These are phyloP conservation scores for Leccinellum rugosiceps DNA, from an alignment of 768 basidiomycete species.

Conservation along the genomic window DNA sequence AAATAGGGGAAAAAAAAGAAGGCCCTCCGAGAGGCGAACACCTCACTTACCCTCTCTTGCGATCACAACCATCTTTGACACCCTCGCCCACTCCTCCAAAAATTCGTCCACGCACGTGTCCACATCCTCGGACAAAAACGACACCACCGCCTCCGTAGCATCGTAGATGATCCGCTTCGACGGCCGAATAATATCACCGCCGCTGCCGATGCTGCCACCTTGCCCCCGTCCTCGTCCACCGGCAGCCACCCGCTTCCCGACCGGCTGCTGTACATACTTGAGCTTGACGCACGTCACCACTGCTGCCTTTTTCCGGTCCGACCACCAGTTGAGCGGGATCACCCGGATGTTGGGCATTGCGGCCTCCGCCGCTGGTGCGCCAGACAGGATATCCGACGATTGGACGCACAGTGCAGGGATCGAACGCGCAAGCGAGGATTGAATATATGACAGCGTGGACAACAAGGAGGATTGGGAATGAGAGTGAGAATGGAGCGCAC, in stretches of 20 bases:
- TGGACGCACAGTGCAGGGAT: slow-evolving; percentile 84
- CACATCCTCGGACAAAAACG: slow-evolving; percentile 83
- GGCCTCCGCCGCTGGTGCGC: slow-evolving; percentile 84
- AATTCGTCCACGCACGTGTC: slow-evolving; percentile 89
- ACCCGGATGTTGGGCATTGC: slow-evolving; percentile 92
- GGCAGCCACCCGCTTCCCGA: slow-evolving; percentile 63
- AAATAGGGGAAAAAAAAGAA: neutral
- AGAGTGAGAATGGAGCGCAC: slow-evolving; percentile 23
- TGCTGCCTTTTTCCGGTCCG: slow-evolving; percentile 62
- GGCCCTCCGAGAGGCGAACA: neutral
- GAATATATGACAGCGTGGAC: slow-evolving; percentile 51
- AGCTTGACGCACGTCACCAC: slow-evolving; percentile 90
- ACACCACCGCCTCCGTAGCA: slow-evolving; percentile 82
- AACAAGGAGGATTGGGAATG: slow-evolving; percentile 27
- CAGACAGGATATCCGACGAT: slow-evolving; percentile 75
- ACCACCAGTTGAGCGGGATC: slow-evolving; percentile 91
- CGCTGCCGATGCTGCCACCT: slow-evolving; percentile 15
- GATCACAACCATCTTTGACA: slow-evolving; percentile 92
- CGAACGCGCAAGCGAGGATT: slow-evolving; percentile 71
- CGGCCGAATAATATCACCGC: slow-evolving; percentile 64
- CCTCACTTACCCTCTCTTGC: slow-evolving; percentile 70
- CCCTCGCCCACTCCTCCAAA: slow-evolving; percentile 87
- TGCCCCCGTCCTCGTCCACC: slow-evolving; percentile 32
- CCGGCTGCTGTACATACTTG: slow-evolving; percentile 84
- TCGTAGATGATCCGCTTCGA: slow-evolving; percentile 90